Conservation (phyloP, 805 yeast species). For the Starmerella apis region DNA sequence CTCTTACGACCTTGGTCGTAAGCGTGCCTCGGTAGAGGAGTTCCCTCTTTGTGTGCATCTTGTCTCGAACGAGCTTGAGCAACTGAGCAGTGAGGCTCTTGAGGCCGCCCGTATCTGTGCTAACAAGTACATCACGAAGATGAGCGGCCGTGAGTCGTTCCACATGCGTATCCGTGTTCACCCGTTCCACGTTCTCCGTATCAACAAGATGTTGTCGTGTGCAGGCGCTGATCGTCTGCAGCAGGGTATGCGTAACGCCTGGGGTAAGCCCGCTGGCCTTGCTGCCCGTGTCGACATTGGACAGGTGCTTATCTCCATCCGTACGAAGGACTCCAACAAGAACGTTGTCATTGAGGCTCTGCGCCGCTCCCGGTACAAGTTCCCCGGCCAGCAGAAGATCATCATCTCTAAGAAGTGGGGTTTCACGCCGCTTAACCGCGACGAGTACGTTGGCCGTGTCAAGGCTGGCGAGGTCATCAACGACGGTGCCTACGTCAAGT, state of each 20-base stretch:
- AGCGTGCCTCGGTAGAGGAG: conserved; percentile 99
- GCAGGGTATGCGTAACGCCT: conserved; percentile 99
- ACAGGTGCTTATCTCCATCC: conserved; percentile 93
- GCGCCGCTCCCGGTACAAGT: conserved; percentile 99
- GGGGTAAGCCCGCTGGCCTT: conserved; percentile 99
- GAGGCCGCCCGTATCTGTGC: conserved; percentile 99
- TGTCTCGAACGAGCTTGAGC: conserved; percentile 98
- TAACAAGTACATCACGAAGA: conserved; percentile 96
- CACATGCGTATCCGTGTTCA: conserved; percentile 99
- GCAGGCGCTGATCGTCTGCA: conserved; percentile 99
- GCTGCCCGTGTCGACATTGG: conserved; percentile 99
- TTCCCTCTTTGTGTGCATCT: conserved; percentile 99
- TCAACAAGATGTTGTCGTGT: conserved; percentile 99
- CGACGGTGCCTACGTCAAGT: conserved; percentile 99
- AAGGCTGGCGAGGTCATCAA: conserved; percentile 97
- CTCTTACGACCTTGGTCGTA: conserved; percentile 98
- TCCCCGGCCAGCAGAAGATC: conserved; percentile 99
- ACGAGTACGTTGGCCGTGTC: conserved; percentile 86
- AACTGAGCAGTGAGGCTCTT: conserved; percentile 98
- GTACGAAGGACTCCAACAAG: conserved; percentile 98
- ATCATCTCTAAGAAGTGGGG: conserved; percentile 99
- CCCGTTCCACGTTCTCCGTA: conserved; percentile 99
- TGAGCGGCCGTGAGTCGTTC: conserved; percentile 98
- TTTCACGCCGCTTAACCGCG: conserved; percentile 98
- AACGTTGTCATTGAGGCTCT: conserved; percentile 96